Evolutionary conservation across 192 early-diverging fungal genomes (phyloP).

Genomic region (Fimicolochytrium jonesii): DNA sequence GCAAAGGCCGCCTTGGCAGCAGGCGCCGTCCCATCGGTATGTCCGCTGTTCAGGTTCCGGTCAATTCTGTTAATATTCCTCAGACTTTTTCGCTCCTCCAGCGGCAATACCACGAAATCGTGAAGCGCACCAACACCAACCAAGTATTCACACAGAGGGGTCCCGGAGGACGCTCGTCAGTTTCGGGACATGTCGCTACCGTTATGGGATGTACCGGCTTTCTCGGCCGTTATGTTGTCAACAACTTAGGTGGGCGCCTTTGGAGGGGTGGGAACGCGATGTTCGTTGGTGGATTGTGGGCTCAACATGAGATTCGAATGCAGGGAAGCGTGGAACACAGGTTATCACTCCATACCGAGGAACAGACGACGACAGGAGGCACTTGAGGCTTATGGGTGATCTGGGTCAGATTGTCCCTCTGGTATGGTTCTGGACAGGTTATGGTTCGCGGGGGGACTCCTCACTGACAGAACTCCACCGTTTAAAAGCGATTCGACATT

Average conservation of each 20-base stretch:
- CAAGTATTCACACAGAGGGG: conserved; percentile 31
- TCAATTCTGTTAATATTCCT: too few species aligned
- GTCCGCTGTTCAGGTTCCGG: too few species aligned
- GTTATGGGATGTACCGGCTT: conserved; percentile 97
- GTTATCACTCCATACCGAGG: conserved; percentile 88
- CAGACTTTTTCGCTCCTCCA: too few species aligned
- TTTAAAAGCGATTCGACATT: conserved; percentile 75
- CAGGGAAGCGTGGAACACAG: conserved; percentile 82
- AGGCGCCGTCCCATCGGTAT: too few species aligned
- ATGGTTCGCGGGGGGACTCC: not conserved
- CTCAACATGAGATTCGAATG: too few species aligned
- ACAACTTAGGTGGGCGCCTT: conserved; percentile 87
- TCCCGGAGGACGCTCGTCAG: conserved; percentile 35
- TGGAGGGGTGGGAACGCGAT: too few species aligned
- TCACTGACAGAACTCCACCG: not conserved
- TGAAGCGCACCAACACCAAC: conserved; percentile 5
- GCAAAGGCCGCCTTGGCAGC: too few species aligned
- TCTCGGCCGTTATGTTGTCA: conserved; percentile 89
- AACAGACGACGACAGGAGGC: conserved; percentile 76
- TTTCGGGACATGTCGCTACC: conserved; percentile 78
- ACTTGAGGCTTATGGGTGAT: conserved; percentile 90
- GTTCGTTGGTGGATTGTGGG: too few species aligned
- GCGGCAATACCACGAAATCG: conserved; percentile 22
- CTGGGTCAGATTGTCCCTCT: conserved; percentile 88
- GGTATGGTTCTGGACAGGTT: conserved; percentile 31